phyloP scores from a whole-genome alignment of 148 eudicot species.

The Fallopia convolvulus region DNA sequence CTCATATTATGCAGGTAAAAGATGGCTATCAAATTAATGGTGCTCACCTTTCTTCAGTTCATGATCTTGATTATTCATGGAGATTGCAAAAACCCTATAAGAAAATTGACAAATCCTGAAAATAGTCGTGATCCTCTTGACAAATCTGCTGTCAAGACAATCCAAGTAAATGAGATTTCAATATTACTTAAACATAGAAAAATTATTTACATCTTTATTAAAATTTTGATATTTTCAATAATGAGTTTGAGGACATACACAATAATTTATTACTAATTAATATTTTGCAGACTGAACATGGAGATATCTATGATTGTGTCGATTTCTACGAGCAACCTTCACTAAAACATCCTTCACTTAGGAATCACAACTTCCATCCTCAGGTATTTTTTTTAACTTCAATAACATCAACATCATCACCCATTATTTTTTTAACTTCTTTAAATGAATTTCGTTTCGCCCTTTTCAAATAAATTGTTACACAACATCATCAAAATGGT shows the following conservation, averaged over 20 bases:
- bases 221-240: background rate
- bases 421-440: background rate
- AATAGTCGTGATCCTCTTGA: background rate
- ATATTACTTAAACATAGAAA: background rate
- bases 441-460: background rate
- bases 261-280: background rate
- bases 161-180: background rate
- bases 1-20: background rate
- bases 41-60: background rate
- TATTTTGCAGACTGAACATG: background rate
- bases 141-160: background rate
- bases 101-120: no score
- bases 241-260: background rate
- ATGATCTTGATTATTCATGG: background rate
- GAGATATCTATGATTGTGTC: constrained; percentile 6
- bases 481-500: background rate
- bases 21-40: background rate
- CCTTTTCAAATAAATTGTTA: background rate
- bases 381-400: background rate
- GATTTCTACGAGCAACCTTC: constrained; percentile 11
- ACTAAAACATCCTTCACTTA: constrained; percentile 7
- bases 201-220: background rate
- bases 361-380: constrained; percentile 9
- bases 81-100: background rate
- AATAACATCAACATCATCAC: no score